phyloP scores from a whole-genome alignment of 345 rosid species.

The Hibiscus mutabilis region DNA sequence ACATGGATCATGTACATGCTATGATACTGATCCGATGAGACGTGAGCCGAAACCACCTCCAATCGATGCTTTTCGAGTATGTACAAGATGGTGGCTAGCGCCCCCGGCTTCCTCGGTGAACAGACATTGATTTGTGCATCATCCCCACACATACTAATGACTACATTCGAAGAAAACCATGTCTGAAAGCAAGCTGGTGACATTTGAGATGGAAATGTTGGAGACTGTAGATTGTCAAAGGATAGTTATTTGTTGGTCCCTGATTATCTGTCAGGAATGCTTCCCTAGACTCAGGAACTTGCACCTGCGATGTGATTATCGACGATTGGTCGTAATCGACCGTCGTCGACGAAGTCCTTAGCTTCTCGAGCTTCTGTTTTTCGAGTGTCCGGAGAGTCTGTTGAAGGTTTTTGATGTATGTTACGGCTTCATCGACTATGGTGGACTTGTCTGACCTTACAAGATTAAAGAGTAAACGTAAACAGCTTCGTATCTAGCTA shows the following conservation, averaged over 20 bases:
- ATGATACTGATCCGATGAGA: slow-evolving; percentile 29
- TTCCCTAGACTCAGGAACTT: slow-evolving; percentile 17
- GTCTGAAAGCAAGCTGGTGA: slow-evolving; percentile 34
- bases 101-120: slow-evolving; percentile 30
- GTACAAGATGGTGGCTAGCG: slow-evolving; percentile 30
- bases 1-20: slow-evolving; percentile 31
- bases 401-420: slow-evolving; percentile 37
- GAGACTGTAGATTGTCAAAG: slow-evolving; percentile 6
- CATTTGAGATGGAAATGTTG: slow-evolving; percentile 8
- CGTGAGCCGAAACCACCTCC: slow-evolving; percentile 43
- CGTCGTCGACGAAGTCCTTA: slow-evolving; percentile 2
- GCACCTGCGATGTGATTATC: slow-evolving; percentile 7
- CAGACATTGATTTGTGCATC: slow-evolving; percentile 48
- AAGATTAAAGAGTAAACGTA: background rate
- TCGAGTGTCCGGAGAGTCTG: slow-evolving; percentile 34
- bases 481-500: background rate
- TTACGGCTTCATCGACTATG: slow-evolving; percentile 49
- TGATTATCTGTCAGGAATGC: slow-evolving; percentile 23
- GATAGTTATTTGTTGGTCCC: slow-evolving; percentile 18
- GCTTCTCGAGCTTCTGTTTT: slow-evolving; percentile 29
- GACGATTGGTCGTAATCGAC: slow-evolving; percentile 16
- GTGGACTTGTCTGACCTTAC: slow-evolving; percentile 48
- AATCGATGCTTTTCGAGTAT: slow-evolving; percentile 43
- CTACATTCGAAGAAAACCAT: slow-evolving; percentile 52
- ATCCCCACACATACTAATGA: slow-evolving; percentile 38